Base-by-base conservation (phyloP, 2,329 filamentous ascomycete species). In the Venturiaceae sp. region DNA sequence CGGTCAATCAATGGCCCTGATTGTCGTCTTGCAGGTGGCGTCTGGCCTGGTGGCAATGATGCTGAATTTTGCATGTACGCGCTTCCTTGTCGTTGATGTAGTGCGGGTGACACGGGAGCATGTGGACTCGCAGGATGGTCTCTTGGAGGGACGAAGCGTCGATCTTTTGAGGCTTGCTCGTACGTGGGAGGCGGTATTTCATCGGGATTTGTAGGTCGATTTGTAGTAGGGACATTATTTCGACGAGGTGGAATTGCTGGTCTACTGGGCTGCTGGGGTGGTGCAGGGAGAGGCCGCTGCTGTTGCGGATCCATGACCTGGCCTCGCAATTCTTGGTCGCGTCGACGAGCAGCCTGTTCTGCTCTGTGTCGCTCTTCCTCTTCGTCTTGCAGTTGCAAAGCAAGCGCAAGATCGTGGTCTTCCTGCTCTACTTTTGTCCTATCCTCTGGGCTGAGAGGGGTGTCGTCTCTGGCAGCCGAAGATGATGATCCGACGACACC, bases 301-400 rank as follows among this genome's bases (percentile, higher is more conserved):
- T 70, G 61, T 59, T 65, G 58, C 62, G 84, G 83, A 64, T 87
- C 83, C 59, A 91, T 87, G 63, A 80, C 88, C 62, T 85, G 83
- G 66, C 87, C 84, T 0, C 85, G 88, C 1, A 89, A 76, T 59
- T 83, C 75, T 58, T 83, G 84, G 69, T 91, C 85, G n/a, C 83
- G 77, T 11, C 79, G 77, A 1, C 85, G 81, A 9, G 81, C 83
- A 53, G 84, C 80, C 54, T 83, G 57, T n/a, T 69, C 72, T 58
- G 71, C 75, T n/a, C 82, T 81, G 62, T 91, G 83, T 14, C 84
- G 81, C 66, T 90, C 85, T 63, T 96, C 90, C 70, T 97, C 92
- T 69, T 96, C 91, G 66, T 97, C 94, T 69, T 97, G 92, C 1
- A 96, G 80, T 68, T 97, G 94, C 6, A 99, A 78, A 0, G 92